Evolutionary conservation across 2,329 filamentous ascomycete genomes (phyloP).

Genomic region (Parastagonospora avenae): DNA sequence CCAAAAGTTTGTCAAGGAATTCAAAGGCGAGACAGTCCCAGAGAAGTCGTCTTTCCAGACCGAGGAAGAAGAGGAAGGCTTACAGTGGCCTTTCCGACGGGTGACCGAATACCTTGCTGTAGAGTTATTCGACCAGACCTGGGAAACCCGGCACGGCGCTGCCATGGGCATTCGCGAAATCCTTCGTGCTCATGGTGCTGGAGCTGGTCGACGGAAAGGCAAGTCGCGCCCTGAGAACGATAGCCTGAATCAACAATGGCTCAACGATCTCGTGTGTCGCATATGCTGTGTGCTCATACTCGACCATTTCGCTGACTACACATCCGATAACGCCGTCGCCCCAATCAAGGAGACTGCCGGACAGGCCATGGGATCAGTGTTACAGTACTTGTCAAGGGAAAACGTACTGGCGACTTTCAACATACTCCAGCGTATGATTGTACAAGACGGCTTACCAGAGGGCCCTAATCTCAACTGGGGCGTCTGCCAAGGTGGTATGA

Average conservation of each 20-base stretch:
- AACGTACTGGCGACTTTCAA: conserved; percentile 86
- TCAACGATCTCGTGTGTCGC: conserved; percentile 93
- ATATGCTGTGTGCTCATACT: conserved; percentile 96
- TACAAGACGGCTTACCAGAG: conserved; percentile 74
- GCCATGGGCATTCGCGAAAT: conserved; percentile 94
- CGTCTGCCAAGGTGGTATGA: conserved; percentile 97
- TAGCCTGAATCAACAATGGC: conserved; percentile 77
- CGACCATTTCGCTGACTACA: conserved; percentile 96
- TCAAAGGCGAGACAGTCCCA: conserved; percentile 80
- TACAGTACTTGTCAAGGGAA: conserved; percentile 78
- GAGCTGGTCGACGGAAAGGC: conserved; percentile 77
- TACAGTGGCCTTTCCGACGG: conserved; percentile 92
- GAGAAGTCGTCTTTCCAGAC: conserved; percentile 86
- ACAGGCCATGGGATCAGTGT: conserved; percentile 85
- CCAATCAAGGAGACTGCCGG: conserved; percentile 95
- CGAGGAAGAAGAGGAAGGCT: conserved; percentile 75
- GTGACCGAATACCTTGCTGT: conserved; percentile 93
- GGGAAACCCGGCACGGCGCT: conserved; percentile 95
- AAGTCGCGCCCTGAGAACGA: conserved; percentile 78
- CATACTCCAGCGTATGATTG: conserved; percentile 86
- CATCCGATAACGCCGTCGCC: conserved; percentile 94
- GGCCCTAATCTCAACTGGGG: conserved; percentile 70
- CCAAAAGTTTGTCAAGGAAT: conserved; percentile 90
- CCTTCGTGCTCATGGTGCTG: conserved; percentile 85
- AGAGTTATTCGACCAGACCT: conserved; percentile 89